Percentiles rank a stretch among this genome's conserved stretches.
Conservation (phyloP, 179 eudicot genomes). For the Carnegiea gigantea region DNA sequence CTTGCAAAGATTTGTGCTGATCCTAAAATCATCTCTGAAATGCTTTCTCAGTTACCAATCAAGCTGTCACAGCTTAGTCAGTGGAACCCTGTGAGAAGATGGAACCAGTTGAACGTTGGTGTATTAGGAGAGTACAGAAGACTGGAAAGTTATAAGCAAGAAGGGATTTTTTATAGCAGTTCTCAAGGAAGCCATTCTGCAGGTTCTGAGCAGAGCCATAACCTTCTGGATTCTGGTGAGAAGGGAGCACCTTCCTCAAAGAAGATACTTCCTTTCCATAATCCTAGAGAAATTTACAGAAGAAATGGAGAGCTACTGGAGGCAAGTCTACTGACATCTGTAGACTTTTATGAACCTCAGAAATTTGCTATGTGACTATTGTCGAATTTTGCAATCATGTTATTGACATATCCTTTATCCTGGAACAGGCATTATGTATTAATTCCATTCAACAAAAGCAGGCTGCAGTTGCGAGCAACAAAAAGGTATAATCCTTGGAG, state of each 20-base stretch:
- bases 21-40: constrained; percentile 42
- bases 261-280: constrained; percentile 50
- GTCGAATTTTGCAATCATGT: neutral
- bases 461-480: constrained; percentile 82
- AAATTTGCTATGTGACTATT: constrained; percentile 4
- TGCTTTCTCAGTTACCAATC: constrained; percentile 45
- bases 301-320: constrained; percentile 88
- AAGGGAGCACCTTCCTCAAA: constrained; percentile 31
- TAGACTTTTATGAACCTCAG: neutral
- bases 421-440: constrained; percentile 82
- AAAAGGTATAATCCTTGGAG: constrained; percentile 55
- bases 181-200: constrained; percentile 45
- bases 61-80: constrained; percentile 42
- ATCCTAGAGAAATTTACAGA: constrained; percentile 70
- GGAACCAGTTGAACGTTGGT: constrained; percentile 56
- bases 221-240: constrained; percentile 34
- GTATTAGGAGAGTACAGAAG: constrained; percentile 43
- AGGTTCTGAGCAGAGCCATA: constrained; percentile 46
- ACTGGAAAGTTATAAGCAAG: constrained; percentile 47
- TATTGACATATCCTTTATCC: neutral
- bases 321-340: constrained; percentile 38
- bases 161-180: constrained; percentile 43
- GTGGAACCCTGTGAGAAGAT: constrained; percentile 53
- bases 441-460: constrained; percentile 69
- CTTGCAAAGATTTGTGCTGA: constrained; percentile 49